phyloP scores from a whole-genome alignment of 805 yeast genomes.

The Candida qinlingensis region DNA sequence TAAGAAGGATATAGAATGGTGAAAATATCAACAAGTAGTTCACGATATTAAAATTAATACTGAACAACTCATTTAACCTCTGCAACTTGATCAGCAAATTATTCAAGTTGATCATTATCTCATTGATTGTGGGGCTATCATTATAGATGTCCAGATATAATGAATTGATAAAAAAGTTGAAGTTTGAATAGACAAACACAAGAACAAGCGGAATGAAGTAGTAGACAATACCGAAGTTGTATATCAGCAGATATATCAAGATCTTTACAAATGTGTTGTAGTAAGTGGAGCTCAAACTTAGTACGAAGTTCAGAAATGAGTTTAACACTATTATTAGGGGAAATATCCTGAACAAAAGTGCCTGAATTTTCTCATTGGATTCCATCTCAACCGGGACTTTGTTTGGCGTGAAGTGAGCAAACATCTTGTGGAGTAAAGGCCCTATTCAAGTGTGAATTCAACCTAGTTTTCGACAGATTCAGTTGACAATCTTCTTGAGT shows the following conservation, averaged over 20 bases:
- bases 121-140: conserved; percentile 5
- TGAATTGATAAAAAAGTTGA: conserved; percentile 8
- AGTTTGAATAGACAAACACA: conserved; percentile 3
- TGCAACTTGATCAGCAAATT: conserved; percentile 3
- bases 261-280: conserved; percentile 7
- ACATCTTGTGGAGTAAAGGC: not conserved
- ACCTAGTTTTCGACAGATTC: too few species aligned
- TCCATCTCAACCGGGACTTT: conserved; percentile 2
- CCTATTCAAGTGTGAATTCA: not conserved
- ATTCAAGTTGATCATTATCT: conserved; percentile 4
- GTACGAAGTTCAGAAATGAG: conserved; percentile 1
- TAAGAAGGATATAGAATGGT: conserved; percentile 6
- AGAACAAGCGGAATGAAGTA: conserved; percentile 3
- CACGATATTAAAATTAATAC: conserved; percentile 2
- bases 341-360: conserved; percentile 3
- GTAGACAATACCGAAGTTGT: not conserved
- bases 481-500: too few species aligned
- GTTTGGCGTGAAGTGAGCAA: conserved; percentile 4
- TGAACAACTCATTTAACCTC: not conserved
- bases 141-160: conserved; percentile 7
- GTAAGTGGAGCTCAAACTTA: conserved; percentile 4
- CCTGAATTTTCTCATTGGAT: conserved; percentile 4
- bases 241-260: conserved; percentile 2
- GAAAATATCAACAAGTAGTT: conserved; percentile 6
- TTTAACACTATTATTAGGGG: conserved; percentile 2